Evolutionary conservation across 306 rosid species (phyloP), one percentile per base, ranked within the genome.

Genomic region (Ceratonia siliqua): DNA sequence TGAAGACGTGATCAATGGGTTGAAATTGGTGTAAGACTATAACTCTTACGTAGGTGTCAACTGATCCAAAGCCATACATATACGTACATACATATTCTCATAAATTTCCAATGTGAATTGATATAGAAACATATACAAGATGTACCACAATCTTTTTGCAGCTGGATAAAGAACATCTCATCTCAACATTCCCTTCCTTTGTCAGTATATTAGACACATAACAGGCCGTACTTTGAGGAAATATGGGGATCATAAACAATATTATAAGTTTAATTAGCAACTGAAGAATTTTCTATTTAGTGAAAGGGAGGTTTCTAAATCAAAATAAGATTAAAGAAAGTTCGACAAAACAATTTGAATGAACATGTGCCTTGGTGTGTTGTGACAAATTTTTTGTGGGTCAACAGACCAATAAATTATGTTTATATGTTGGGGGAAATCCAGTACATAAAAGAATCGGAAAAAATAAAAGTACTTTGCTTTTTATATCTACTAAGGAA

Each of bases 331-430:
- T 4, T 17, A 32, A 4, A 33, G 66, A 14, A 32, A 59, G 25
- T 33, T 59, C 6, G 7, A 59, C 30, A n/a, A 59, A 59, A 30
- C 24, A 30, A 59, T 30, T 10, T 32, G 43, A n/a, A n/a, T n/a
- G n/a, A n/a, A n/a, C n/a, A 28, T 18, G 21, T 15, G 55, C 55
- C 36, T 49, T 9, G 52, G 28, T 11, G 39, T 43, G 39, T 56
- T 43, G 30, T 18, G 43, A 72, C 38, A 36, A 43, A 42, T 53
- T 36, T 22, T 45, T 56, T 43, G 62, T 42, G 43, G 30, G 35
- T 35, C 18, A 55, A 78, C 55, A 17, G 5, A 64, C 57, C 50
- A 61, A 52, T 41, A 64, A 56, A 65, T 64, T 41, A 61, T 46
- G 53, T 59, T 61, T 32, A 59, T 45, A 25, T 48, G 55, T 38